A percentile compares a stretch with the other conserved stretches of the same genome.
Evolutionary conservation across 495 filamentous ascomycete species (phyloP).

Genomic region (Pseudotulostoma volvatum): DNA sequence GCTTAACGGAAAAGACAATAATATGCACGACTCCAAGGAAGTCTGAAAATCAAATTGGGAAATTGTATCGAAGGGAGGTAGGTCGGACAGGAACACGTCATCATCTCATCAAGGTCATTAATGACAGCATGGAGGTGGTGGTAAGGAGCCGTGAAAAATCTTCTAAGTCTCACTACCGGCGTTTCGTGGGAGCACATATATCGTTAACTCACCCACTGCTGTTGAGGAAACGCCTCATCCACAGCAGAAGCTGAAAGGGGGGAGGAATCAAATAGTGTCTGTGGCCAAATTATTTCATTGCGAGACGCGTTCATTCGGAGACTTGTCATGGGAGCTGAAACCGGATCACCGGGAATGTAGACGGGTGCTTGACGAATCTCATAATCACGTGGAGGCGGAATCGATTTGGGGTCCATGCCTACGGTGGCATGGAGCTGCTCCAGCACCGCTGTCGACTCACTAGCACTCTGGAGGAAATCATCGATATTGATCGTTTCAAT

Average conservation of each 20-base stretch:
- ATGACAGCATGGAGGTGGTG: slow-evolving; percentile 34
- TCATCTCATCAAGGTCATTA: slow-evolving; percentile 40
- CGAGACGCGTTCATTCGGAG: slow-evolving; percentile 16
- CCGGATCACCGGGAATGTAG: slow-evolving; percentile 12
- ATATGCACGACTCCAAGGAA: neutral
- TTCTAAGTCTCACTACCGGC: too few species aligned
- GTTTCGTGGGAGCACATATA: slow-evolving; percentile 8
- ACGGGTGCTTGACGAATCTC: slow-evolving; percentile 15
- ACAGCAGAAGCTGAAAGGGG: slow-evolving; percentile 10
- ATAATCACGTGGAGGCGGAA: slow-evolving; percentile 21
- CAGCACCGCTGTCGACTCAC: slow-evolving; percentile 30
- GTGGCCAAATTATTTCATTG: slow-evolving; percentile 24
- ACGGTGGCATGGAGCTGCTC: slow-evolving; percentile 32
- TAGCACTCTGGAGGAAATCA: slow-evolving; percentile 40
- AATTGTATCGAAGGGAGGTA: neutral
- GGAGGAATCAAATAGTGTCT: slow-evolving; percentile 18
- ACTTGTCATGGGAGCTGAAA: slow-evolving; percentile 7
- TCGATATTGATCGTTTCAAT: slow-evolving; percentile 44
- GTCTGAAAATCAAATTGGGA: neutral
- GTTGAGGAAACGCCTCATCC: slow-evolving; percentile 20
- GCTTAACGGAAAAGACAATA: neutral
- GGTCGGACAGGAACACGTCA: slow-evolving; percentile 15
- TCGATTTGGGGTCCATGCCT: slow-evolving; percentile 22
- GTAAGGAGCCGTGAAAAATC: slow-evolving; percentile 19
- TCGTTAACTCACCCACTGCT: slow-evolving; percentile 23